phyloP scores from a whole-genome alignment of 441 rosid species.

The Flueggea neowawraea region DNA sequence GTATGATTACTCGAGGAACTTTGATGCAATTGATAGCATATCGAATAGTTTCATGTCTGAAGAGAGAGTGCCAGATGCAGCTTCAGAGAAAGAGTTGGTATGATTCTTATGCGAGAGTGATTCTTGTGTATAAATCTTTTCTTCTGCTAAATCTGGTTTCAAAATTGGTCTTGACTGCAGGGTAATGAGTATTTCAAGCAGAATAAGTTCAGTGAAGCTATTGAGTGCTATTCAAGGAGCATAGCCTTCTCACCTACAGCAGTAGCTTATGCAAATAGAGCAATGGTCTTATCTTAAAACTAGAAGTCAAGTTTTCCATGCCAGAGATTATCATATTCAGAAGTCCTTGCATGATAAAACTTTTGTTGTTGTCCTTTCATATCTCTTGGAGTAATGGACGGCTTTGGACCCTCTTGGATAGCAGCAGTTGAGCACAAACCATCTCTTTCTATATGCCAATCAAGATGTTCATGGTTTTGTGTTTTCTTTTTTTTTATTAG shows the following conservation, averaged over 20 bases:
- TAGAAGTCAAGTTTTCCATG: constrained; percentile 43
- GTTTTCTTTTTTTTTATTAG: constrained; percentile 31
- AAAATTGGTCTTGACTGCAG: constrained; percentile 29
- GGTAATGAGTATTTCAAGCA: constrained; percentile 88
- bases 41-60: constrained; percentile 41
- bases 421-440: no score
- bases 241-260: constrained; percentile 86
- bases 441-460: no score
- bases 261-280: constrained; percentile 88
- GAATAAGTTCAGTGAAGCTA: constrained; percentile 83
- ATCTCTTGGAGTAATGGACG: no score
- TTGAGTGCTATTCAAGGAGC: constrained; percentile 88
- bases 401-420: no score
- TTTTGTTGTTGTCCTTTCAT: not conserved
- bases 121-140: not conserved
- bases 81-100: constrained; percentile 90
- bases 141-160: not conserved
- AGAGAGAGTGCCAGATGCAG: constrained; percentile 56
- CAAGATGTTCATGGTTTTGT: not conserved
- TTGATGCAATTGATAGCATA: constrained; percentile 31
- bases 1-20: constrained; percentile 33
- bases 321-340: not conserved
- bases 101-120: not conserved
- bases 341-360: not conserved
- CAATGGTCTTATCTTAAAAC: constrained; percentile 93